phyloP scores from a whole-genome alignment of 2,329 filamentous ascomycete species.

The Conoideocrella luteorostrata region DNA sequence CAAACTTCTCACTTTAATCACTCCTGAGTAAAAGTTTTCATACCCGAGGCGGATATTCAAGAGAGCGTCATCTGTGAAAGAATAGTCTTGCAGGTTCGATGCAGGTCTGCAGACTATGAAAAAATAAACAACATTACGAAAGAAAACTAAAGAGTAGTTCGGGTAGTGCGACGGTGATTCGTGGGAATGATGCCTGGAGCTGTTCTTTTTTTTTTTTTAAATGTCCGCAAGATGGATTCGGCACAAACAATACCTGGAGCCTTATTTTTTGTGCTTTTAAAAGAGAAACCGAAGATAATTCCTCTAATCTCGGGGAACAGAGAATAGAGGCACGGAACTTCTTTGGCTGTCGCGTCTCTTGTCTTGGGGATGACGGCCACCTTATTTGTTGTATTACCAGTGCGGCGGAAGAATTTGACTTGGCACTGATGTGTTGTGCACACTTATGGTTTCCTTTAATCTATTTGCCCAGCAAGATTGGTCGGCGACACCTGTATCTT shows the following conservation, averaged over 20 bases:
- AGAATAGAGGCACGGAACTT: neutral
- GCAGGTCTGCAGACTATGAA: constrained; percentile 22
- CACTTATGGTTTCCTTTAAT: constrained; percentile 14
- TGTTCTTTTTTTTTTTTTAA: constrained; percentile 3
- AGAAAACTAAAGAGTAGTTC: constrained; percentile 10
- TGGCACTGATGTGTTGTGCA: constrained; percentile 10
- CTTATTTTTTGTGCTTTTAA: neutral
- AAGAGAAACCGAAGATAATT: neutral
- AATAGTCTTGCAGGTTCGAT: constrained; percentile 23
- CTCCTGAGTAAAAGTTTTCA: constrained; percentile 28
- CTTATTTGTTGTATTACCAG: constrained; percentile 13
- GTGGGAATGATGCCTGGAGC: neutral
- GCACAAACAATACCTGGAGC: neutral
- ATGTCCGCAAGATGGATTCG: neutral
- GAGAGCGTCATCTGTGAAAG: constrained; percentile 27
- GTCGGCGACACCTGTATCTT: constrained; percentile 9
- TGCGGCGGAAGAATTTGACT: neutral
- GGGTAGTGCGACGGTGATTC: constrained; percentile 1
- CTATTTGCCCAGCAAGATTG: constrained; percentile 13
- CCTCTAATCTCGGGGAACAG: neutral
- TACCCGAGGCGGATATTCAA: constrained; percentile 21
- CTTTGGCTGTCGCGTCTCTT: neutral
- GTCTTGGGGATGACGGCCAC: neutral
- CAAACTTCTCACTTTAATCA: constrained; percentile 30
- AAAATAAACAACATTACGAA: constrained; percentile 9